These are phyloP conservation scores for Malania oleifera DNA, from an alignment of 164 flowering plant genomes.

Conservation along the genomic window DNA sequence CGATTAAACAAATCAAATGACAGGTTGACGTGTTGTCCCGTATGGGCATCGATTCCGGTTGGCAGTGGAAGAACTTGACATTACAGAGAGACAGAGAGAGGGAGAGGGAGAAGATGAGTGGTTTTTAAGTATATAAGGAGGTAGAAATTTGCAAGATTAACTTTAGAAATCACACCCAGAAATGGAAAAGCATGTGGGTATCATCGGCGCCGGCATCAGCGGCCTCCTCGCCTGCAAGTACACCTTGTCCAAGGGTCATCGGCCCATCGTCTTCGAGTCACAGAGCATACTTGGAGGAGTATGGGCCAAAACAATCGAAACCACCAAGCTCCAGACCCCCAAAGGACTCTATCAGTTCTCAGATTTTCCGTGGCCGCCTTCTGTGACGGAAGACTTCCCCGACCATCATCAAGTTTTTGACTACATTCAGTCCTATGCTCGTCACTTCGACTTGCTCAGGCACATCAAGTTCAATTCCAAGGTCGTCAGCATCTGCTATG, in stretches of 20 bases:
- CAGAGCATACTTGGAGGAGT: slow-evolving; percentile 24
- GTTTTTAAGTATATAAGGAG: too few relatives aligned
- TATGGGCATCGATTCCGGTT: too few relatives aligned
- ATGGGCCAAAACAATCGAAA: slow-evolving; percentile 39
- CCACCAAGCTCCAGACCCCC: slow-evolving; percentile 53
- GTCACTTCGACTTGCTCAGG: slow-evolving; percentile 25
- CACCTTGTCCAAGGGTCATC: slow-evolving; percentile 34
- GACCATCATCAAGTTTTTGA: slow-evolving; percentile 32
- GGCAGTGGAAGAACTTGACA: too few relatives aligned
- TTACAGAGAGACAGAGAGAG: too few relatives aligned
- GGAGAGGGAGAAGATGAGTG: too few relatives aligned
- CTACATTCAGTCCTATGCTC: slow-evolving; percentile 44
- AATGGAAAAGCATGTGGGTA: slow-evolving; percentile 45
- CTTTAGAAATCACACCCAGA: too few relatives aligned
- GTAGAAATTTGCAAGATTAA: too few relatives aligned
- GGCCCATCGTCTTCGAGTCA: slow-evolving; percentile 46
- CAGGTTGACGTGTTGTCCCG: too few relatives aligned
- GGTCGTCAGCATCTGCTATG: slow-evolving; percentile 32
- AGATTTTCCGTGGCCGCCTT: slow-evolving; percentile 66
- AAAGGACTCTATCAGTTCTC: slow-evolving; percentile 45
- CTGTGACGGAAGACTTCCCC: slow-evolving; percentile 37
- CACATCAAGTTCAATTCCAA: slow-evolving; percentile 32
- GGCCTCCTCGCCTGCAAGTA: slow-evolving; percentile 72
- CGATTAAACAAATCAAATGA: too few relatives aligned
- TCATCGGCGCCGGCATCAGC: slow-evolving; percentile 66